Evolutionary conservation across 176 grass and related monocot species (phyloP), one percentile per base, ranked within the genome.

Genomic region (Pontederia paniculata): DNA sequence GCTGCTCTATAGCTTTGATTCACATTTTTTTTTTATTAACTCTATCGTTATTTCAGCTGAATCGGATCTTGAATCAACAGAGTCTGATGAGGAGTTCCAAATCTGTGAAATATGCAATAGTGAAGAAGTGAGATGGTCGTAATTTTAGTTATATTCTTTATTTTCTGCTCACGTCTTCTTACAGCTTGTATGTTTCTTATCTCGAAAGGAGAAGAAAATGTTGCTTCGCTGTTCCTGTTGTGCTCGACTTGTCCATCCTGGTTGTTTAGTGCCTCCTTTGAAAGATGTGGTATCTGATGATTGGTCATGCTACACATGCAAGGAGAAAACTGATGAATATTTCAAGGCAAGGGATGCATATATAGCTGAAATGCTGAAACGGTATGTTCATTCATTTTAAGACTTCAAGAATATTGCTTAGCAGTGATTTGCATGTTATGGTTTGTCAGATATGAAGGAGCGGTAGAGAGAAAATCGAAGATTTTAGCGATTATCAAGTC

Each of bases 141-240:
- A 37, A 41, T 60, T 4, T 67, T 23, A 7, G 48, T 15, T 19
- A 46, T 12, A 10, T 23, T 52, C 68, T 77, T 37, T 67, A 20
- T 12, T 45, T 59, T 55, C 14, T 64, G 21, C 44, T 70, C 31
- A 56, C 68, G 8, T 49, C 65, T 42, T 63, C 28, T 37, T 1
- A 37, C 46, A 47, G 10, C 25, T 71, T 3, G 22, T 44, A 42
- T 52, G 22, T 49, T 53, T 53, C n/a, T 72, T 9, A 63, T 57
- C 70, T 54, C 81, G 52, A 70, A 65, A 98, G 93, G 93, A 98
- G 66, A 84, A 79, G 74, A 82, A 76, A 58, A 19, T 88, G 62
- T 73, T 98, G 74, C 86, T 98, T 78, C 81, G 80, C 58, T 98
- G 93, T 79, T 98, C 93, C 48, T 88, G 83, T 71, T 98, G 93